A percentile compares a stretch with the other conserved stretches of the same genome.
phyloP scores from a whole-genome alignment of 768 basidiomycete species.

The Mycena haematopus region DNA sequence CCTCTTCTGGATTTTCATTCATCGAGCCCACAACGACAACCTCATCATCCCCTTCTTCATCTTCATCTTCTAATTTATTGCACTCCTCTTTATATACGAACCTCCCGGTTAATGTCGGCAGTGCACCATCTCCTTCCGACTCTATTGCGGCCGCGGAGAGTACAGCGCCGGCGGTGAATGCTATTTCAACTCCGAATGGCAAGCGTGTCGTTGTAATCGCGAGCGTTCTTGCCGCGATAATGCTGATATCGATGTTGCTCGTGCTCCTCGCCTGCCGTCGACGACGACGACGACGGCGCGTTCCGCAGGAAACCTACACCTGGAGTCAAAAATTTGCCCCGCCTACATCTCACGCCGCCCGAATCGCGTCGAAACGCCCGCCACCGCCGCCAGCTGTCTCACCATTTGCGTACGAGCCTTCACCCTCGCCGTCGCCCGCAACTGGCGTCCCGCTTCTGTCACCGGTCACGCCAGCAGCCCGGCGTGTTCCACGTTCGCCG shows the following conservation, averaged over 20 bases:
- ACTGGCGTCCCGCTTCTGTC: background rate
- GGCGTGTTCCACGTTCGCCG: constrained; percentile 17
- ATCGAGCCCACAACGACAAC: background rate
- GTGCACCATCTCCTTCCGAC: background rate
- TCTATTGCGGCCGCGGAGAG: background rate
- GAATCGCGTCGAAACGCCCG: background rate
- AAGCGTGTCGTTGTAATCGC: constrained; percentile 7
- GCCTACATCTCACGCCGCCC: background rate
- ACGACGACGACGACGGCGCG: constrained; percentile 6
- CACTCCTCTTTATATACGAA: background rate
- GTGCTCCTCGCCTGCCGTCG: constrained; percentile 7
- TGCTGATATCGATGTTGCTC: background rate
- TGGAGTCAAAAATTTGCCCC: constrained; percentile 20
- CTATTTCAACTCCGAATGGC: background rate
- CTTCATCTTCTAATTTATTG: constrained; percentile 7
- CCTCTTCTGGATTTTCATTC: background rate
- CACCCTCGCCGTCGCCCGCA: background rate
- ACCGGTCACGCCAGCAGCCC: background rate
- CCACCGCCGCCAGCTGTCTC: background rate
- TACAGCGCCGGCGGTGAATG: background rate
- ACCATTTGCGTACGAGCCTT: background rate
- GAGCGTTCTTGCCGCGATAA: background rate
- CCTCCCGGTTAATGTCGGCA: background rate
- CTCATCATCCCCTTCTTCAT: background rate
- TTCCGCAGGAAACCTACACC: background rate